Conservation (phyloP, 2,329 filamentous ascomycete genomes). For the Penicillium vulpinum region DNA sequence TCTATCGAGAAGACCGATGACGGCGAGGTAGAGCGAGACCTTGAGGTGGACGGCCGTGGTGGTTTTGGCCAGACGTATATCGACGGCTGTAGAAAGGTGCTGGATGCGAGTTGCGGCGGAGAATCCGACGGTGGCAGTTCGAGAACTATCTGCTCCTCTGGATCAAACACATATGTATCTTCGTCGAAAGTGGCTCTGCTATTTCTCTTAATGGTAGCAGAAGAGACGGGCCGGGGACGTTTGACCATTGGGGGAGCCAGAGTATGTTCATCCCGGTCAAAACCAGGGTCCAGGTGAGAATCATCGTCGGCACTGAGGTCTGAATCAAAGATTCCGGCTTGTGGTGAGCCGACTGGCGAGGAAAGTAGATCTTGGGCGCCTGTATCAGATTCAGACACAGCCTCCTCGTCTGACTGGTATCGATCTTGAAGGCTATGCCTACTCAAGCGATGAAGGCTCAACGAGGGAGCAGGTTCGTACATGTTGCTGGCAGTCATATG, state of each 20-base stretch:
- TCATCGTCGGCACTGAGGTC: conserved; percentile 34
- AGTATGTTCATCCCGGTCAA: conserved; percentile 22
- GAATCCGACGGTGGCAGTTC: conserved; percentile 34
- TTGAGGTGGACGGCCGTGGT: conserved; percentile 8
- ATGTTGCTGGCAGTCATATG: conserved; percentile 21
- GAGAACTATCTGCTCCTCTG: conserved; percentile 35
- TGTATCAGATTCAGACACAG: conserved; percentile 39
- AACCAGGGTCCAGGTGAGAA: conserved; percentile 26
- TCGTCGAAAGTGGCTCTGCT: conserved; percentile 34
- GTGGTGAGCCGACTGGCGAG: conserved; percentile 30
- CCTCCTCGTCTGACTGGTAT: conserved; percentile 44
- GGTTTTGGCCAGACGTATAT: conserved; percentile 32
- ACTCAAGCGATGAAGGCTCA: conserved; percentile 34
- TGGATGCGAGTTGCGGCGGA: conserved; percentile 29
- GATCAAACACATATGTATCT: conserved; percentile 34
- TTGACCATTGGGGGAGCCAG: conserved; percentile 26
- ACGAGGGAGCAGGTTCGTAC: conserved; percentile 28
- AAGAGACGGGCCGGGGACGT: conserved; percentile 34
- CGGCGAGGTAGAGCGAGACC: conserved; percentile 30
- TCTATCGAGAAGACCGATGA: conserved; percentile 34
- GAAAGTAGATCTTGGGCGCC: conserved; percentile 34
- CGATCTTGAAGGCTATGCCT: conserved; percentile 33
- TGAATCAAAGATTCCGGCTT: conserved; percentile 29
- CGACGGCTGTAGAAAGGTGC: conserved; percentile 31
- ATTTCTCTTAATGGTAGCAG: conserved; percentile 38